Evolutionary conservation across 2,329 filamentous ascomycete species (phyloP).

Genomic region (Clarireedia paspali): DNA sequence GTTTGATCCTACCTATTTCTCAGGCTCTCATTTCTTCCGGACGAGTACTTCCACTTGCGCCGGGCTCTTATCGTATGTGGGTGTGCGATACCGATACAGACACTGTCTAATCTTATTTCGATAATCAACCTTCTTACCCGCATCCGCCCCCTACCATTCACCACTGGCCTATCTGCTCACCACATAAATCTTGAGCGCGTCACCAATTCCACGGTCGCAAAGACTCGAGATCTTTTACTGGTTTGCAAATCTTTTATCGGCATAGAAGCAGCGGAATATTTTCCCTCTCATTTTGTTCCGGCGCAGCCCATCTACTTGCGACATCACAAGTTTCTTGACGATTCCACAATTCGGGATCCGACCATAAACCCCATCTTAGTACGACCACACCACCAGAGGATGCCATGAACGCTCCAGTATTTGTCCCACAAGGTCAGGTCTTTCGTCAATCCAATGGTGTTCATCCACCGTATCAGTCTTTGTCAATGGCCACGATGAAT

Average conservation of each 20-base stretch:
- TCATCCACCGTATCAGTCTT: constrained; percentile 25
- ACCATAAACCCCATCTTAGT: constrained; percentile 18
- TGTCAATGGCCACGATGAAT: constrained; percentile 28
- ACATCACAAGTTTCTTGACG: constrained; percentile 7
- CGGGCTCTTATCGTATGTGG: constrained; percentile 5
- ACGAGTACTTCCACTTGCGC: constrained; percentile 1
- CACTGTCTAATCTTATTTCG: constrained; percentile 9
- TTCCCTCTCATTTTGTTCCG: not conserved
- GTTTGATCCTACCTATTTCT: not conserved
- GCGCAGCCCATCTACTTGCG: constrained; percentile 5
- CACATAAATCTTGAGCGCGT: constrained; percentile 8
- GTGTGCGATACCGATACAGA: not conserved
- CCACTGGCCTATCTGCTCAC: constrained; percentile 4
- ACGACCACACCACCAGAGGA: constrained; percentile 24
- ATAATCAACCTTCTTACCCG: constrained; percentile 10
- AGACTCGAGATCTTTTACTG: constrained; percentile 4
- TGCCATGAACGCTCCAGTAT: constrained; percentile 30
- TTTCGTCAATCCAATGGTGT: constrained; percentile 26
- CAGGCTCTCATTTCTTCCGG: not conserved
- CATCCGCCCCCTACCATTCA: constrained; percentile 4
- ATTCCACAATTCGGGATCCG: constrained; percentile 6
- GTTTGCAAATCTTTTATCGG: not conserved
- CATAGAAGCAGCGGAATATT: not conserved
- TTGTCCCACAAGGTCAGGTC: constrained; percentile 26
- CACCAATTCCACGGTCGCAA: constrained; percentile 9